Conservation (phyloP, 257 asterid genomes). For the Nicotiana noctiflora region DNA sequence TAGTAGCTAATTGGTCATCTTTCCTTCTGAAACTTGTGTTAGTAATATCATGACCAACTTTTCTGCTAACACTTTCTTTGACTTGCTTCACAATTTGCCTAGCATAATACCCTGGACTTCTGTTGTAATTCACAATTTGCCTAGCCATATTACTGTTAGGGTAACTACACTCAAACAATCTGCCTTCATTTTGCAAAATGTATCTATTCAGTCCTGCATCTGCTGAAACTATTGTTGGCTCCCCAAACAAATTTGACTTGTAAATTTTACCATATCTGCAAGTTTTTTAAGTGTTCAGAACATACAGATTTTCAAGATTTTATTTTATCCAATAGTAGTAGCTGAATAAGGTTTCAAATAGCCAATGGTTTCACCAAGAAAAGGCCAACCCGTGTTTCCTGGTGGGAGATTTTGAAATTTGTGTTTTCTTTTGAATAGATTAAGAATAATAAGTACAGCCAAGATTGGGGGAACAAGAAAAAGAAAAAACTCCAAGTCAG, state of each 20-base stretch:
- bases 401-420: constrained; percentile 61
- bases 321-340: constrained; percentile 17
- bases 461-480: constrained; percentile 32
- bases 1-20: constrained; percentile 21
- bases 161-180: constrained; percentile 76
- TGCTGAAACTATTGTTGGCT: constrained; percentile 71
- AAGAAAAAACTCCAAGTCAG: constrained; percentile 43
- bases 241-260: constrained; percentile 83
- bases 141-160: constrained; percentile 54
- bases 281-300: background rate
- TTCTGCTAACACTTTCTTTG: constrained; percentile 49
- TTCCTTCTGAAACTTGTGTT: constrained; percentile 22
- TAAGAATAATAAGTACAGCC: constrained; percentile 27
- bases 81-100: constrained; percentile 64
- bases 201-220: constrained; percentile 74
- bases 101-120: constrained; percentile 43
- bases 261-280: constrained; percentile 75
- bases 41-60: constrained; percentile 59
- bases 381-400: constrained; percentile 94
- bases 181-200: constrained; percentile 76
- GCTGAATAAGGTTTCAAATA: constrained; percentile 78
- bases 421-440: constrained; percentile 27
- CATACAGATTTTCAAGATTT: background rate
- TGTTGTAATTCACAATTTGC: constrained; percentile 25
- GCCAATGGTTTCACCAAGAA: constrained; percentile 73